Evolutionary conservation across 2,329 filamentous ascomycete genomes (phyloP).

Genomic region (Colletotrichum scovillei): DNA sequence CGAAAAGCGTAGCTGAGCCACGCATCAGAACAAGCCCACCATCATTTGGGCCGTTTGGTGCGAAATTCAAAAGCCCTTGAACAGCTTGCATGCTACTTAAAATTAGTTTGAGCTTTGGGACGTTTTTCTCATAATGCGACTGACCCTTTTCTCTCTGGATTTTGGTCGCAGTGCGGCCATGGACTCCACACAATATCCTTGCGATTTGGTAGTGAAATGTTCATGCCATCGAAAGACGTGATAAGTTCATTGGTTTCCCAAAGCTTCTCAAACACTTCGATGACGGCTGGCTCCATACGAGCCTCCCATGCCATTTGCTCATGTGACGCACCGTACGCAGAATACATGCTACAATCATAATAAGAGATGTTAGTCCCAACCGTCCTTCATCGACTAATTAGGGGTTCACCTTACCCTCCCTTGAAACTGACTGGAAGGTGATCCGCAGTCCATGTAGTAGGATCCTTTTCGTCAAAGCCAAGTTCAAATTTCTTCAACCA

Average conservation of each 20-base stretch:
- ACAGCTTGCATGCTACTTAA: constrained; percentile 44
- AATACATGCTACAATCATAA: constrained; percentile 49
- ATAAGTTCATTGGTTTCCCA: constrained; percentile 48
- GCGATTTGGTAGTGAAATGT: constrained; percentile 54
- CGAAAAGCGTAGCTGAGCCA: constrained; percentile 52
- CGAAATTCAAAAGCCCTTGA: constrained; percentile 56
- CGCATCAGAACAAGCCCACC: constrained; percentile 58
- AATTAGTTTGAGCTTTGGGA: background rate
- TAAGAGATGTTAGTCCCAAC: background rate
- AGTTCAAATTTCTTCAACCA: constrained; percentile 55
- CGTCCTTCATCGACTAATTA: background rate
- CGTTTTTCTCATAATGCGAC: background rate
- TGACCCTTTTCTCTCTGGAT: constrained; percentile 51
- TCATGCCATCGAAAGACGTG: constrained; percentile 47
- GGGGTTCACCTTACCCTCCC: constrained; percentile 39
- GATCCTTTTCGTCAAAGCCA: constrained; percentile 52
- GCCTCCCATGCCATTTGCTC: constrained; percentile 58
- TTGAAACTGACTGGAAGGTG: constrained; percentile 56
- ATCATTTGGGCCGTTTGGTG: constrained; percentile 56
- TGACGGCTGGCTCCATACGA: constrained; percentile 51
- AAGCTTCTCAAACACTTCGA: constrained; percentile 53
- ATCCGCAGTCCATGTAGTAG: constrained; percentile 53
- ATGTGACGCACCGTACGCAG: constrained; percentile 49
- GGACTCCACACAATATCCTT: constrained; percentile 51
- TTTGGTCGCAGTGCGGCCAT: constrained; percentile 59